Conservation (phyloP, 768 basidiomycete species). For the Vararia minispora region DNA sequence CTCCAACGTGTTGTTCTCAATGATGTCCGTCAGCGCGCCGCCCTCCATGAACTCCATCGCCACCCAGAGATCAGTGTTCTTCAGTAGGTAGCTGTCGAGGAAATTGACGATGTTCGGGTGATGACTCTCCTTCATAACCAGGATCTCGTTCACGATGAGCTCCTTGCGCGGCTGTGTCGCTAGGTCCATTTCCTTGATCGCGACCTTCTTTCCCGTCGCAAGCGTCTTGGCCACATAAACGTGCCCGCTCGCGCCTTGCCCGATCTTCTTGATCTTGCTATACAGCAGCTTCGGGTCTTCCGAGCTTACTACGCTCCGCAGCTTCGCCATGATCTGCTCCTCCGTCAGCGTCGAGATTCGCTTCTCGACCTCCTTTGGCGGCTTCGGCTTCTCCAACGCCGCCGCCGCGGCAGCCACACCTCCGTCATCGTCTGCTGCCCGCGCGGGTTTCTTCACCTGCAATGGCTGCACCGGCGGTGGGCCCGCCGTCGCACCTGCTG, state of each 20-base stretch:
- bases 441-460: slow-evolving; percentile 58
- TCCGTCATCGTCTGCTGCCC: slow-evolving; percentile 30
- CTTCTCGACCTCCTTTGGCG: slow-evolving; percentile 65
- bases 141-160: slow-evolving; percentile 93
- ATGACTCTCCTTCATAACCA: slow-evolving; percentile 98
- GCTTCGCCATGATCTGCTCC: slow-evolving; percentile 96
- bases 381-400: slow-evolving; percentile 44
- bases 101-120: slow-evolving; percentile 98
- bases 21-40: slow-evolving; percentile 93
- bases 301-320: slow-evolving; percentile 75
- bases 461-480: slow-evolving; percentile 64
- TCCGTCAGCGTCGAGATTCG: slow-evolving; percentile 95
- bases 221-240: slow-evolving; percentile 95
- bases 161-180: slow-evolving; percentile 94
- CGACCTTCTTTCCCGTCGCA: slow-evolving; percentile 76
- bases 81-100: slow-evolving; percentile 81
- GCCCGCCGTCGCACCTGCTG: slow-evolving; percentile 40
- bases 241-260: slow-evolving; percentile 95
- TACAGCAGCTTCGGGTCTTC: slow-evolving; percentile 87
- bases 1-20: slow-evolving; percentile 91
- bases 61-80: slow-evolving; percentile 87
- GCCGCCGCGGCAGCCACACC: slow-evolving; percentile 63
- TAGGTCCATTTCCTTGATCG: slow-evolving; percentile 98
- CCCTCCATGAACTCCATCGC: slow-evolving; percentile 99
- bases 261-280: slow-evolving; percentile 97